A percentile compares a stretch with the other conserved stretches of the same genome.
Conservation (phyloP, 352 stramenopile species). For the Globisporangium perplexum region DNA sequence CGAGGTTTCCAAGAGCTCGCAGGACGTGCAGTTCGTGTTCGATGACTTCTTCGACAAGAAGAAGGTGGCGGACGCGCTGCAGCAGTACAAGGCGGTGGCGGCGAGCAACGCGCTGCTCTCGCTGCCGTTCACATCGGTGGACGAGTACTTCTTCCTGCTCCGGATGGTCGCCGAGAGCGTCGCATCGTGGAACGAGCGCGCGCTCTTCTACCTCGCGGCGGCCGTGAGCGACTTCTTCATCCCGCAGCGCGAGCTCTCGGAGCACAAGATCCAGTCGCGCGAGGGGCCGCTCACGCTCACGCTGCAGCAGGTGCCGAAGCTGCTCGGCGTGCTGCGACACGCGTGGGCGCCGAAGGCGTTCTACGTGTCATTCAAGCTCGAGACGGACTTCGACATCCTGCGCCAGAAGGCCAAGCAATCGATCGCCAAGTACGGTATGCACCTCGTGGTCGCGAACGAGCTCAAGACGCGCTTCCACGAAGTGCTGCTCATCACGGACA, state of each 20-base stretch:
- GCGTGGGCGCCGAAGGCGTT: conserved; percentile 94
- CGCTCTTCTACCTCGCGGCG: conserved; percentile 94
- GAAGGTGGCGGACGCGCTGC: conserved; percentile 42
- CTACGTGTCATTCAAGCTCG: conserved; percentile 98
- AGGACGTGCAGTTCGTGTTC: conserved; percentile 30
- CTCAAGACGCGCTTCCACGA: conserved; percentile 92
- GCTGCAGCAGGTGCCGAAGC: conserved; percentile 94
- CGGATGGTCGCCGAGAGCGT: conserved; percentile 69
- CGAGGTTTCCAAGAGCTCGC: conserved; percentile 15
- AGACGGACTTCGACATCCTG: conserved; percentile 95
- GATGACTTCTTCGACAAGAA: conserved; percentile 33
- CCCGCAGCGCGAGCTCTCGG: conserved; percentile 73
- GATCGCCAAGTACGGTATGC: conserved; percentile 93
- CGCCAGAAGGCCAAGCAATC: conserved; percentile 89
- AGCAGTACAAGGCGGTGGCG: conserved; percentile 33
- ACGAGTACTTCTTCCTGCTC: conserved; percentile 96
- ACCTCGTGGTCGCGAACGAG: conserved; percentile 97
- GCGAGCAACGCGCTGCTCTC: conserved; percentile 63
- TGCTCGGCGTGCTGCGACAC: conserved; percentile 87
- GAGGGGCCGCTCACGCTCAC: conserved; percentile 69
- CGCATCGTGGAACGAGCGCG: conserved; percentile 48
- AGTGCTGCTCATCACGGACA: conserved; percentile 70
- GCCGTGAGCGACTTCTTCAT: conserved; percentile 99
- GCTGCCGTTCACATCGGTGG: conserved; percentile 92
- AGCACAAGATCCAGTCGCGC: conserved; percentile 98